Evolutionary conservation across 2,329 filamentous ascomycete genomes (phyloP), one percentile per base, ranked within the genome.

Genomic region (Diaporthe sp.): DNA sequence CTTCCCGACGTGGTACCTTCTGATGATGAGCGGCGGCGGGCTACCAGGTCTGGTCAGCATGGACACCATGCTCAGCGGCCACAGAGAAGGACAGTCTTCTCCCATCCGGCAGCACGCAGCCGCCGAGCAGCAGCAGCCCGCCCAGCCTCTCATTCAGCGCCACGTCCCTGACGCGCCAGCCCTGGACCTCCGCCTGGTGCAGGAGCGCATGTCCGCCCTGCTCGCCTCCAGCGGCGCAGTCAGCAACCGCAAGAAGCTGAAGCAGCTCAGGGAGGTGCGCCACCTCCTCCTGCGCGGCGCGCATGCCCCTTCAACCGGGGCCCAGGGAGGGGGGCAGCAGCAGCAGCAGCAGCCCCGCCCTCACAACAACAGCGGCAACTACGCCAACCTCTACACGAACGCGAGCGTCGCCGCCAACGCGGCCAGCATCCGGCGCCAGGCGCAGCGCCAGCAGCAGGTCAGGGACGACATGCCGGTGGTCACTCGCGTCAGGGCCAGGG

Each of bases 1-100:
- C 75, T 82, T 84, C 68, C 88, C 88, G 1, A 76, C 76, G 1
- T 90, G 88, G 88, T 89, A 81, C 80, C 73, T 75, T 13, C 71
- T 76, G 37, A 57, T 73, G 57, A 53, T 77, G 65, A 49, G 42
- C 17, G 55, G 34, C 55, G 42, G 39, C 60, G 53, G 61, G 44
- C 34, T 65, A 10, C 71, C 71, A n/a, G 58, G 65, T 1, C 37
- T 49, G 39, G 19, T 49, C 22, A 46, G 17, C 51, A 65, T 68
- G 17, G 31, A 51, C 34, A 6, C 53, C 46, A 28, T 34, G 28
- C 19, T 57, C n/a, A 53, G 37, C 17, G 31, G 5, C 17, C 25
- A 46, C 44, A 39, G 15, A 17, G 19, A 25, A 17, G 28, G 17
- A 3, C 61, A 65, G n/a, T 7, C 22, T 22, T 25, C 19, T 25